Evolutionary conservation across 805 yeast genomes (phyloP).

Genomic region (Barnettozyma wickerhamii): DNA sequence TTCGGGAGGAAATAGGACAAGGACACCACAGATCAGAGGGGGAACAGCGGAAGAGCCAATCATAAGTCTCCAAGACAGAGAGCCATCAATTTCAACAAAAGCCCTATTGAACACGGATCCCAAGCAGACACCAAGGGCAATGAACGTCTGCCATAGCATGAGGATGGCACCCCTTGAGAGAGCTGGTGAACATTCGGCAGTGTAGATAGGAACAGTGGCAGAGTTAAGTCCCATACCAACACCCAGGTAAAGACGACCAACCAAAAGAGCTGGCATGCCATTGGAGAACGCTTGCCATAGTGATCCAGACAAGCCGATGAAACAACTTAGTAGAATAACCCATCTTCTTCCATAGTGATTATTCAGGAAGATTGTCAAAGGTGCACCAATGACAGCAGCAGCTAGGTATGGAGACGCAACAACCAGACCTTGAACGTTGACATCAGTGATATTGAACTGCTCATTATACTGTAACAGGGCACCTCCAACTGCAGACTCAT

Average conservation of each 20-base stretch:
- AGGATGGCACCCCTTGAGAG: constrained; percentile 59
- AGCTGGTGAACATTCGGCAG: constrained; percentile 60
- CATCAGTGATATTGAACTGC: constrained; percentile 39
- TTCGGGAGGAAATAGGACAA: constrained; percentile 59
- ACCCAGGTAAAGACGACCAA: constrained; percentile 56
- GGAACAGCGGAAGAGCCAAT: constrained; percentile 61
- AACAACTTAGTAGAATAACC: constrained; percentile 53
- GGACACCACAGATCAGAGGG: constrained; percentile 45
- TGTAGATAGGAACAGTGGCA: constrained; percentile 63
- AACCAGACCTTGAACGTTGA: constrained; percentile 50
- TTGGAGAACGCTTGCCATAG: constrained; percentile 62
- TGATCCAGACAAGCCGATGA: constrained; percentile 54
- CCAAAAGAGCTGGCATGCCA: constrained; percentile 55
- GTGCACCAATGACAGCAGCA: constrained; percentile 51
- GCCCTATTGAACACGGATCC: constrained; percentile 60
- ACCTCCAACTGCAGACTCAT: constrained; percentile 66
- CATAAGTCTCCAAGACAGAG: constrained; percentile 62
- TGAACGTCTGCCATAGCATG: constrained; percentile 71
- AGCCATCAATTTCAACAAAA: constrained; percentile 42
- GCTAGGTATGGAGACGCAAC: constrained; percentile 65
- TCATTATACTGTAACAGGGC: constrained; percentile 52
- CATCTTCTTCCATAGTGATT: constrained; percentile 53
- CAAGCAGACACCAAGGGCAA: constrained; percentile 70
- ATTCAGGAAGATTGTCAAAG: constrained; percentile 51
- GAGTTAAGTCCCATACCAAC: constrained; percentile 65